Percentiles rank a stretch among this genome's conserved stretches.
phyloP scores from a whole-genome alignment of 2,329 filamentous ascomycete species.

The Zasmidium cellare region DNA sequence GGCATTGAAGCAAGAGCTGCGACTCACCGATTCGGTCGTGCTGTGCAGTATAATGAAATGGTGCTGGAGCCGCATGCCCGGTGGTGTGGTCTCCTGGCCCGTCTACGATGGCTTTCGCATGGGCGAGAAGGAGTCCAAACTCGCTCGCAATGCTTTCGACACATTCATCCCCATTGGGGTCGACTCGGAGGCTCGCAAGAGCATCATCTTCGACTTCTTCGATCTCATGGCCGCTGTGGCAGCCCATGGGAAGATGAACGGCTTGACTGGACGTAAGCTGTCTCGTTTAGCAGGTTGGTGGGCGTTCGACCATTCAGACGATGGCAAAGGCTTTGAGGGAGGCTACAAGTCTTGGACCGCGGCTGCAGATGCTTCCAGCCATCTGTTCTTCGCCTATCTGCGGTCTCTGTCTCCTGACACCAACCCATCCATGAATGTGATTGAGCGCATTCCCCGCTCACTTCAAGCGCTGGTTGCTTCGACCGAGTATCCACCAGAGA shows the following conservation, averaged over 20 bases:
- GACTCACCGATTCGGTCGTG: constrained; percentile 92
- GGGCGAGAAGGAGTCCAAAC: constrained; percentile 88
- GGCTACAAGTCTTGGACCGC: constrained; percentile 86
- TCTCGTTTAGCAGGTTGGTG: constrained; percentile 97
- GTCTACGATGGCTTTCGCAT: constrained; percentile 95
- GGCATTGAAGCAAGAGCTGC: constrained; percentile 76
- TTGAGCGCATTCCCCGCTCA: constrained; percentile 84
- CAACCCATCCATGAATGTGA: constrained; percentile 67
- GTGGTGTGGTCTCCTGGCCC: constrained; percentile 94
- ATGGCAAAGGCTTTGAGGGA: constrained; percentile 87
- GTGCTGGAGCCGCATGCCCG: constrained; percentile 93
- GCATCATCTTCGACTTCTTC: constrained; percentile 95
- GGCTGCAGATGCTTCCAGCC: constrained; percentile 93
- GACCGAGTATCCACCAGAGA: constrained; percentile 88
- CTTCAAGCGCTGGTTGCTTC: constrained; percentile 87
- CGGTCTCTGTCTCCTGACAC: constrained; percentile 83
- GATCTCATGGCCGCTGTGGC: constrained; percentile 88
- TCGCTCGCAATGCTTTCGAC: constrained; percentile 89
- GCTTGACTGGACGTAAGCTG: constrained; percentile 87
- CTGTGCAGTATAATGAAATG: constrained; percentile 94
- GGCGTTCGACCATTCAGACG: constrained; percentile 91
- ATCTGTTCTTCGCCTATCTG: constrained; percentile 97
- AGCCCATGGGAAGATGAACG: constrained; percentile 90
- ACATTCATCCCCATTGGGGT: constrained; percentile 95
- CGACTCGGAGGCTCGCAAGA: constrained; percentile 78